A percentile compares a stretch with the other conserved stretches of the same genome.
Conservation (phyloP, 139 green algal genomes). For the Closterium sp. region DNA sequence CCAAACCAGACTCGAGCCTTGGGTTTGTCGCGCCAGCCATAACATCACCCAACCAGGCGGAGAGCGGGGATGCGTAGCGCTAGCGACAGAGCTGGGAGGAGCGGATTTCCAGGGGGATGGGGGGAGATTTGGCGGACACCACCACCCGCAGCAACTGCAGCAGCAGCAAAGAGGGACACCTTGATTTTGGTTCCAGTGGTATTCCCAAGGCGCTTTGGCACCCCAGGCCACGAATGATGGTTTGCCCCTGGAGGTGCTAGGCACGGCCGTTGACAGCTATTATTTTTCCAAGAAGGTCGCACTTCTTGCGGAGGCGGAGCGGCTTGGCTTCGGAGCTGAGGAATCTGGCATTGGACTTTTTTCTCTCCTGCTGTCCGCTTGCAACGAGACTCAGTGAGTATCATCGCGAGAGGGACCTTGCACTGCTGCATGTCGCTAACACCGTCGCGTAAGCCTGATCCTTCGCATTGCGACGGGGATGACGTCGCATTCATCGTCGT, state of each 20-base stretch:
- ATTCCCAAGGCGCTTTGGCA: no score
- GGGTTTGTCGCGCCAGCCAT: neutral
- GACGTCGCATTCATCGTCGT: neutral
- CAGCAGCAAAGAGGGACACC: no score
- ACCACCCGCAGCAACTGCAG: no score
- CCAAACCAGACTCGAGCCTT: neutral
- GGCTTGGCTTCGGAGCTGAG: neutral
- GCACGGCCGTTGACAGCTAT: neutral
- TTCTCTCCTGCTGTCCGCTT: neutral
- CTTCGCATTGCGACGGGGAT: neutral
- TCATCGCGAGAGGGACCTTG: no score
- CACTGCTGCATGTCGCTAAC: neutral
- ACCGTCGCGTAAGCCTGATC: neutral
- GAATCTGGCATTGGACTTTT: neutral
- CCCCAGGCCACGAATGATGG: neutral
- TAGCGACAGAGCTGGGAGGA: no score
- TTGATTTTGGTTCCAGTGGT: no score
- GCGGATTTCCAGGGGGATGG: neutral
- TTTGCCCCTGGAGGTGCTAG: neutral
- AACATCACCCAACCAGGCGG: no score
- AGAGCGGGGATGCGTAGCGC: no score
- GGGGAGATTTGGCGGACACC: neutral
- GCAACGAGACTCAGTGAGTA: neutral
- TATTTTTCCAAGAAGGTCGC: neutral
- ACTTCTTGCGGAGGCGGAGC: neutral